Evolutionary conservation across 2,329 filamentous ascomycete species (phyloP).

Genomic region (Colletotrichum graminicola): DNA sequence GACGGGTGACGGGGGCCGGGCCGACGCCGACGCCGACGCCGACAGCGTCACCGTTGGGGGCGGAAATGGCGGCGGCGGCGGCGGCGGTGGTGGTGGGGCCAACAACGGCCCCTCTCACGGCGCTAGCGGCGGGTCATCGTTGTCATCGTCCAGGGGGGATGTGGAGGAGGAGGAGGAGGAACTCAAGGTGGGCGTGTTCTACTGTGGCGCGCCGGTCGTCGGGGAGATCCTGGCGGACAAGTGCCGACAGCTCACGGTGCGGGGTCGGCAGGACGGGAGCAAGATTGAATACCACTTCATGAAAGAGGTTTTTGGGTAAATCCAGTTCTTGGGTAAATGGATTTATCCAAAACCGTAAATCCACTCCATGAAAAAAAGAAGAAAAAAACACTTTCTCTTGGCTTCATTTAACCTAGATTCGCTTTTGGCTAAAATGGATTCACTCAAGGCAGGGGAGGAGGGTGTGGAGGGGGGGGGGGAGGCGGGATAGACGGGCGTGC

Average conservation of each 20-base stretch:
- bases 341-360: too few relatives aligned
- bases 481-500: background rate
- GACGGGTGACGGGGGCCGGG: background rate
- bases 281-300: slow-evolving; percentile 69
- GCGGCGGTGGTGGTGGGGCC: background rate
- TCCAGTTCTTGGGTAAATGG: too few relatives aligned
- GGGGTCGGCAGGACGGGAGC: slow-evolving; percentile 63
- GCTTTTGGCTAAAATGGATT: too few relatives aligned
- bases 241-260: slow-evolving; percentile 62
- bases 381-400: too few relatives aligned
- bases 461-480: too few relatives aligned
- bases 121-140: background rate
- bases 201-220: slow-evolving; percentile 68
- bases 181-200: slow-evolving; percentile 67
- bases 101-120: background rate
- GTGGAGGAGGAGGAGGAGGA: slow-evolving; percentile 48
- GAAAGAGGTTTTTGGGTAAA: slow-evolving; percentile 67
- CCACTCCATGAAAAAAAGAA: too few relatives aligned
- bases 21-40: background rate
- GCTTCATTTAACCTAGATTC: too few relatives aligned
- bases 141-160: slow-evolving; percentile 2
- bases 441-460: background rate
- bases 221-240: slow-evolving; percentile 67
- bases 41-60: background rate
- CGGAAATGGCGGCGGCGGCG: background rate